phyloP scores from a whole-genome alignment of 192 early-diverging fungal genomes.

The Obelidium mucronatum region DNA sequence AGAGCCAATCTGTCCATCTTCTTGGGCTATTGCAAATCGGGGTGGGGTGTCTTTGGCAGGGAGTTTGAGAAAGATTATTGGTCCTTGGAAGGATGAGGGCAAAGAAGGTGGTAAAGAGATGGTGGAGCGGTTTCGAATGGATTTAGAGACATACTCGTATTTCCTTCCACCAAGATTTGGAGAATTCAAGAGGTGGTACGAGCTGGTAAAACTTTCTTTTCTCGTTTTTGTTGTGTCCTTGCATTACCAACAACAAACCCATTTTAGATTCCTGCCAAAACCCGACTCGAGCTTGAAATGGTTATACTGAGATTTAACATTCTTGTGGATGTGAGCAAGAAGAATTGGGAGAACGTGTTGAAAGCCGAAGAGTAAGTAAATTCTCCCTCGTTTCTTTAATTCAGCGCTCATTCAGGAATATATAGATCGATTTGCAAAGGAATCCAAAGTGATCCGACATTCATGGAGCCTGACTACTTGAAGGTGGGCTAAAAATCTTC shows the following conservation, averaged over 20 bases:
- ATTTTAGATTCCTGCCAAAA: conserved; percentile 34
- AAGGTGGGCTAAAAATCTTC: conserved; percentile 42
- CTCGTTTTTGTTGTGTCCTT: background rate
- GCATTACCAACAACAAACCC: background rate
- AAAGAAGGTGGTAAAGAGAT: conserved; percentile 38
- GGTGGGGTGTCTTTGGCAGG: background rate
- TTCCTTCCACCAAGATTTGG: conserved; percentile 58
- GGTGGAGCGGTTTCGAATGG: conserved; percentile 42
- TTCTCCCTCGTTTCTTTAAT: background rate
- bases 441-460: conserved; percentile 53
- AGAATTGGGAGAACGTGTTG: conserved; percentile 47
- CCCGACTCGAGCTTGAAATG: conserved; percentile 47
- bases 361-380: conserved; percentile 49
- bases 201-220: conserved; percentile 38
- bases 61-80: background rate
- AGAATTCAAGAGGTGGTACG: conserved; percentile 29
- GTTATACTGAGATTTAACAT: conserved; percentile 45
- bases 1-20: conserved; percentile 36
- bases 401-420: conserved; percentile 9
- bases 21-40: conserved; percentile 46
- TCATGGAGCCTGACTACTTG: conserved; percentile 47
- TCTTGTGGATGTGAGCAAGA: conserved; percentile 42
- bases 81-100: conserved; percentile 27
- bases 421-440: conserved; percentile 49
- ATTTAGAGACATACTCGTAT: conserved; percentile 44